Evolutionary conservation across 2,329 filamentous ascomycete species (phyloP).

Genomic region (Nannizzia gypsea): DNA sequence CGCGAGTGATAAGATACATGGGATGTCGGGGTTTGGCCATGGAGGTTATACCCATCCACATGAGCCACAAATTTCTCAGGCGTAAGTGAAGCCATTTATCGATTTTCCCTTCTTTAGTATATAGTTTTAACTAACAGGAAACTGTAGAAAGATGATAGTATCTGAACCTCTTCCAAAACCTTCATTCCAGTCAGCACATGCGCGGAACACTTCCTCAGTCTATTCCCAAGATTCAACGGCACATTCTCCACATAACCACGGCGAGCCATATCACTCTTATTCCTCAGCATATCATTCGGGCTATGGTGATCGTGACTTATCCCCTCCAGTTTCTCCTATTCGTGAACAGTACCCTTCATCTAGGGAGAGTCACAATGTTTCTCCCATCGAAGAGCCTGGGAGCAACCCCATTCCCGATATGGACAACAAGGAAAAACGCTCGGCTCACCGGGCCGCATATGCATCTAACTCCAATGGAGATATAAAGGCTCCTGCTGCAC

Average conservation of each 20-base stretch:
- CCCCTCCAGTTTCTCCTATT: slow-evolving; percentile 35
- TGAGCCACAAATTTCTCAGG: neutral
- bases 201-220: slow-evolving; percentile 8
- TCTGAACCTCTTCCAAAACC: slow-evolving; percentile 1
- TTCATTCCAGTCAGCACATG: neutral
- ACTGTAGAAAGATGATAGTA: neutral
- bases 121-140: neutral
- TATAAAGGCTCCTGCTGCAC: slow-evolving; percentile 8
- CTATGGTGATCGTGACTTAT: slow-evolving; percentile 26
- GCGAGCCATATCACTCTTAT: neutral
- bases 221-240: slow-evolving; percentile 6
- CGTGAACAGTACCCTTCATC: slow-evolving; percentile 13
- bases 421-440: neutral
- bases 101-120: neutral
- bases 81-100: neutral
- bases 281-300: slow-evolving; percentile 2
- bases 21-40: neutral
- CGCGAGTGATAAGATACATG: slow-evolving; percentile 2
- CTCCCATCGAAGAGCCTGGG: slow-evolving; percentile 28
- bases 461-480: neutral
- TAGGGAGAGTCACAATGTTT: slow-evolving; percentile 27
- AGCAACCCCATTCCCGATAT: neutral
- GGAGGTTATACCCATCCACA: neutral
- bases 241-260: neutral
- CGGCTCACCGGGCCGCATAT: neutral